phyloP scores from a whole-genome alignment of 2,329 filamentous ascomycete genomes.

The Verticillium albo-atrum region DNA sequence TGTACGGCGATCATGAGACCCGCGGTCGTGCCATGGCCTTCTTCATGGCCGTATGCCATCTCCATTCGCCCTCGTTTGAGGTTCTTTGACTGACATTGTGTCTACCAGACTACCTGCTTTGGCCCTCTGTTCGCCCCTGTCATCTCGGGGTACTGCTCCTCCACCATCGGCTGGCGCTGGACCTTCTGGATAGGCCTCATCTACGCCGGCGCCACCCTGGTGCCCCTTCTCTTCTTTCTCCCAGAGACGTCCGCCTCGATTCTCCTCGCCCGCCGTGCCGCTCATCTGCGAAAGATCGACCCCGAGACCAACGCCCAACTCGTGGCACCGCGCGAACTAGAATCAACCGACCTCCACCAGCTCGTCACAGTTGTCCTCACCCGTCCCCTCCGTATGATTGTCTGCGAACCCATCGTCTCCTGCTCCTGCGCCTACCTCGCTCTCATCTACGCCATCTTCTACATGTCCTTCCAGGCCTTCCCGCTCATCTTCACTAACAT shows the following conservation, averaged over 20 bases:
- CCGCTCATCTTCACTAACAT: conserved; percentile 62
- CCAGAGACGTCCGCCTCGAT: conserved; percentile 61
- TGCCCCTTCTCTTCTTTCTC: conserved; percentile 58
- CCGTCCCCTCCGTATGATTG: conserved; percentile 67
- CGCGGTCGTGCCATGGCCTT: conserved; percentile 57
- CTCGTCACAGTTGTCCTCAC: conserved; percentile 67
- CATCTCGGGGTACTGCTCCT: conserved; percentile 56
- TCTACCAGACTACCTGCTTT: conserved; percentile 51
- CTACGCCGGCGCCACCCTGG: conserved; percentile 57
- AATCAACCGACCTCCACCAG: conserved; percentile 50
- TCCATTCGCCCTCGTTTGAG: not conserved
- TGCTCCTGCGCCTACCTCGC: conserved; percentile 68
- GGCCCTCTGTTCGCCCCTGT: conserved; percentile 65
- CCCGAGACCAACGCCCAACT: conserved; percentile 40
- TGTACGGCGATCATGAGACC: conserved; percentile 51
- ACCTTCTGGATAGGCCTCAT: conserved; percentile 67
- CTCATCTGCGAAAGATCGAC: conserved; percentile 50
- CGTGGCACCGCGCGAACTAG: conserved; percentile 59
- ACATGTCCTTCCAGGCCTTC: conserved; percentile 75
- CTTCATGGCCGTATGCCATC: conserved; percentile 54
- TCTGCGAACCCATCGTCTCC: conserved; percentile 68
- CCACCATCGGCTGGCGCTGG: conserved; percentile 63
- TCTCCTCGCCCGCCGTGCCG: conserved; percentile 52
- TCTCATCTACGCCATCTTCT: conserved; percentile 61
- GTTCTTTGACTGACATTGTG: not conserved